Percentiles rank a stretch among this genome's conserved stretches.
These are phyloP conservation scores for Chrysoporthe deuterocubensis DNA, from an alignment of 2,329 filamentous ascomycete genomes.

Conservation along the genomic window DNA sequence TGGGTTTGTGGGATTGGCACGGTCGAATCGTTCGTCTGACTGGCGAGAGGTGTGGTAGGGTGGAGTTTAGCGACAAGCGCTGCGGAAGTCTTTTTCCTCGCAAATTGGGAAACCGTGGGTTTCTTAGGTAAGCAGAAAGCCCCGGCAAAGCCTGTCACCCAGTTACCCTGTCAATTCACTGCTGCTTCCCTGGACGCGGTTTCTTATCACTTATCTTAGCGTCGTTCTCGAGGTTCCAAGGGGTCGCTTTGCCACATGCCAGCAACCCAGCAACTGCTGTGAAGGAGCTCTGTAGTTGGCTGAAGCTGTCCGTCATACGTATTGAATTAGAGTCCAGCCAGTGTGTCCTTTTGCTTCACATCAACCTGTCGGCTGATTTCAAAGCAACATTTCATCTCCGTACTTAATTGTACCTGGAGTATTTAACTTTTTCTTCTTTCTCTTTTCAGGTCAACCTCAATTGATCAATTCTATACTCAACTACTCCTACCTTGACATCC, in stretches of 20 bases:
- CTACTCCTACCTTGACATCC: background rate
- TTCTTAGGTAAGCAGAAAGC: constrained; percentile 21
- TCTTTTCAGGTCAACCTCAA: constrained; percentile 7
- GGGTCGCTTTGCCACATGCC: constrained; percentile 16
- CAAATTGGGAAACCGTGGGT: constrained; percentile 32
- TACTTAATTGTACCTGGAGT: constrained; percentile 5
- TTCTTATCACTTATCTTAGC: constrained; percentile 25
- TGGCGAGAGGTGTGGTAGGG: constrained; percentile 24
- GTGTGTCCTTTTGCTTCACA: constrained; percentile 24
- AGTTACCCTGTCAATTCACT: background rate
- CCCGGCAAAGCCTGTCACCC: background rate
- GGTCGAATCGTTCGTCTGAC: constrained; percentile 26
- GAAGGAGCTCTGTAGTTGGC: constrained; percentile 15
- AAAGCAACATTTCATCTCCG: constrained; percentile 36
- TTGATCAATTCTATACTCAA: constrained; percentile 11
- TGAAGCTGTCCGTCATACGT: constrained; percentile 6
- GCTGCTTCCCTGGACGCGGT: background rate
- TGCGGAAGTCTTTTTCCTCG: constrained; percentile 30
- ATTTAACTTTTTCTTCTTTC: constrained; percentile 14
- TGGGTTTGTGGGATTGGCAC: constrained; percentile 25
- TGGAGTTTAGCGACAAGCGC: constrained; percentile 29
- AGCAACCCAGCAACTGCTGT: background rate
- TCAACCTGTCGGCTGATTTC: constrained; percentile 37
- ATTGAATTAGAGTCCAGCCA: constrained; percentile 13
- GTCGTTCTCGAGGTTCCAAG: background rate